phyloP scores from a whole-genome alignment of 2,329 filamentous ascomycete species.

The Xylariaceae sp. region DNA sequence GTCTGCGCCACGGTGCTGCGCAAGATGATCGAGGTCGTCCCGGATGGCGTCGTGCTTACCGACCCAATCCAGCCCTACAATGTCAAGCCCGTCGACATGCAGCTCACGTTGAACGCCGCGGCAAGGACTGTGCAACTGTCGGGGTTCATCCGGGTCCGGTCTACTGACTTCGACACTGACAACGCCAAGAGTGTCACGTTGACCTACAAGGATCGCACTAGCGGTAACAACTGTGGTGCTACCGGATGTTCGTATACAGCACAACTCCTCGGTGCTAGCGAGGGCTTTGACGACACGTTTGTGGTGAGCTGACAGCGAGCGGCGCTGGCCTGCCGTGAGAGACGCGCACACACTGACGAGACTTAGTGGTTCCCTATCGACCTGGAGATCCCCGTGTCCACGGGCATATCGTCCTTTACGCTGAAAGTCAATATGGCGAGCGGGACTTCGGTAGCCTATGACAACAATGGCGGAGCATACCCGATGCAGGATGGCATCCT shows the following conservation, averaged over 20 bases:
- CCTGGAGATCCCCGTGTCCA: conserved; percentile 48
- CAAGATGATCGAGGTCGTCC: conserved; percentile 58
- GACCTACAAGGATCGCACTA: conserved; percentile 51
- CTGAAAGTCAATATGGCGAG: conserved; percentile 44
- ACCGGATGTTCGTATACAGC: conserved; percentile 40
- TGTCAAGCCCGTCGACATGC: conserved; percentile 54
- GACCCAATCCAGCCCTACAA: conserved; percentile 50
- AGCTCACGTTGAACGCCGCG: conserved; percentile 46
- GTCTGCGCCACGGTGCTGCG: conserved; percentile 48
- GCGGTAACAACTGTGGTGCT: conserved; percentile 40
- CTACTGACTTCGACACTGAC: conserved; percentile 39
- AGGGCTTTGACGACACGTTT: conserved; percentile 58
- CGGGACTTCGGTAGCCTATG: conserved; percentile 40
- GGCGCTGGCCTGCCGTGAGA: not conserved
- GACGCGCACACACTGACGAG: conserved; percentile 11
- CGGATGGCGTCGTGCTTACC: conserved; percentile 43
- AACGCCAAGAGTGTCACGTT: conserved; percentile 45
- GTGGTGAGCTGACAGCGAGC: conserved; percentile 34
- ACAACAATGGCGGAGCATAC: conserved; percentile 55
- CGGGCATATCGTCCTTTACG: conserved; percentile 58
- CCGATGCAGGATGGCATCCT: conserved; percentile 50
- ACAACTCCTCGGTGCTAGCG: conserved; percentile 41
- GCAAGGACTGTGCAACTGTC: conserved; percentile 44
- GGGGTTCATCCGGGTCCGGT: conserved; percentile 53
- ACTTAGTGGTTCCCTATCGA: conserved; percentile 38